A percentile compares a stretch with the other conserved stretches of the same genome.
phyloP scores from a whole-genome alignment of 495 filamentous ascomycete species.

The Letharia lupina region DNA sequence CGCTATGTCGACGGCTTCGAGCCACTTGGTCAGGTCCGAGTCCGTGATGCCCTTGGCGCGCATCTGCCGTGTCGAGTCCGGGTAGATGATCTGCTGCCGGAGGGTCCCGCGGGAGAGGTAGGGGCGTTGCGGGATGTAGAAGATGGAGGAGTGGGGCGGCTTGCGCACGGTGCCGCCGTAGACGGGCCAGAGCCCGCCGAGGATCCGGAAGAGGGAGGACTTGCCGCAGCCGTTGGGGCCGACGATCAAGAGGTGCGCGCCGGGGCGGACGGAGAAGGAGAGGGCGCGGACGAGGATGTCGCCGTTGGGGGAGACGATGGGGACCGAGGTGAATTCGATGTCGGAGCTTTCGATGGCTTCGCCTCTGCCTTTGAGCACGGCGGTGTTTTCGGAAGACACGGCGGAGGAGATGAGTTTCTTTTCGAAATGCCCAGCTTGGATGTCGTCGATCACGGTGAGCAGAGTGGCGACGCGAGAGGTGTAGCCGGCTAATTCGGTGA shows the following conservation, averaged over 20 bases:
- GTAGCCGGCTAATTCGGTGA: constrained; percentile 90
- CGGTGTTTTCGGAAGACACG: constrained; percentile 64
- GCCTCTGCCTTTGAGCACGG: constrained; percentile 72
- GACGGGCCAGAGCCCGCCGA: constrained; percentile 97
- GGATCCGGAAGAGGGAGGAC: constrained; percentile 87
- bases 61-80: constrained; percentile 81
- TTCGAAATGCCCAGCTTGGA: constrained; percentile 78
- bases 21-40: constrained; percentile 64
- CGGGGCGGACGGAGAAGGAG: constrained; percentile 75
- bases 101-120: constrained; percentile 84
- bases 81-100: constrained; percentile 93
- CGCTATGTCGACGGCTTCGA: constrained; percentile 72
- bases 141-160: constrained; percentile 81
- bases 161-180: constrained; percentile 91
- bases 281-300: constrained; percentile 78
- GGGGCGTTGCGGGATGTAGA: constrained; percentile 95
- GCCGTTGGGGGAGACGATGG: constrained; percentile 96
- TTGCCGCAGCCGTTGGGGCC: constrained; percentile 98
- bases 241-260: constrained; percentile 88
- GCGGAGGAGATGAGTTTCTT: constrained; percentile 93
- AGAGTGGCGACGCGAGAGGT: constrained; percentile 84
- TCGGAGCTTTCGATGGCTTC: constrained; percentile 64
- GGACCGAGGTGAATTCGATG: constrained; percentile 84
- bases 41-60: constrained; percentile 77
- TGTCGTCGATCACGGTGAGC: constrained; percentile 89